Percentiles rank a stretch among this genome's conserved stretches.
Evolutionary conservation across 108 stramenopile species (phyloP).

Genomic region (Skeletonema grethae): DNA sequence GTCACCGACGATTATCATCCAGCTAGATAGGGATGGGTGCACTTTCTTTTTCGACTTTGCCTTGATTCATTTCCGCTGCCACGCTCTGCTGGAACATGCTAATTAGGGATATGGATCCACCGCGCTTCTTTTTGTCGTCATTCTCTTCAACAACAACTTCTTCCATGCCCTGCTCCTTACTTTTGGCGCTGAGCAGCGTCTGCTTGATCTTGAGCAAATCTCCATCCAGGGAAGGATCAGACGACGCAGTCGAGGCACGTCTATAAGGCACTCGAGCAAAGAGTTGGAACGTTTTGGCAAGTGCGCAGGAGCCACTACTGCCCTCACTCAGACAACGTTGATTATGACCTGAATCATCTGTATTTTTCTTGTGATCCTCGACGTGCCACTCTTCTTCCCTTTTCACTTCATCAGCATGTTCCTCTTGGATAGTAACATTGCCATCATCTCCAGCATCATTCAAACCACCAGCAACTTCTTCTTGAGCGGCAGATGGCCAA

Average conservation of each 20-base stretch:
- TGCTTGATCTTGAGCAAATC: neutral
- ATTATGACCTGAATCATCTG: neutral
- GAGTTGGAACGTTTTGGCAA: neutral
- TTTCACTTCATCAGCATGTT: neutral
- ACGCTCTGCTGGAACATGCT: neutral
- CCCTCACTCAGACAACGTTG: too few species aligned
- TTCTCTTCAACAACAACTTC: neutral
- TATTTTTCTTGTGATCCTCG: neutral
- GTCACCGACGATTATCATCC: neutral
- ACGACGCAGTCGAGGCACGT: neutral
- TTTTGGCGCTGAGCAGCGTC: neutral
- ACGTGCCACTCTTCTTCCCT: neutral
- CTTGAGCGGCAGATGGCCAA: neutral
- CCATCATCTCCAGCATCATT: too few species aligned
- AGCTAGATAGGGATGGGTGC: too few species aligned
- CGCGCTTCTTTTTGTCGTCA: neutral
- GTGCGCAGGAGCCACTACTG: too few species aligned
- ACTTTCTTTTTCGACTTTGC: neutral
- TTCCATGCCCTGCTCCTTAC: neutral
- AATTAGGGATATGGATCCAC: neutral
- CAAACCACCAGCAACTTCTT: neutral
- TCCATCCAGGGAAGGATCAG: neutral
- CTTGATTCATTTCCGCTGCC: neutral
- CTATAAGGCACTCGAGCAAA: neutral
- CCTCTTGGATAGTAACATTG: too few species aligned